Conservation (phyloP, 768 basidiomycete species). For the Ephemerocybe angulata region DNA sequence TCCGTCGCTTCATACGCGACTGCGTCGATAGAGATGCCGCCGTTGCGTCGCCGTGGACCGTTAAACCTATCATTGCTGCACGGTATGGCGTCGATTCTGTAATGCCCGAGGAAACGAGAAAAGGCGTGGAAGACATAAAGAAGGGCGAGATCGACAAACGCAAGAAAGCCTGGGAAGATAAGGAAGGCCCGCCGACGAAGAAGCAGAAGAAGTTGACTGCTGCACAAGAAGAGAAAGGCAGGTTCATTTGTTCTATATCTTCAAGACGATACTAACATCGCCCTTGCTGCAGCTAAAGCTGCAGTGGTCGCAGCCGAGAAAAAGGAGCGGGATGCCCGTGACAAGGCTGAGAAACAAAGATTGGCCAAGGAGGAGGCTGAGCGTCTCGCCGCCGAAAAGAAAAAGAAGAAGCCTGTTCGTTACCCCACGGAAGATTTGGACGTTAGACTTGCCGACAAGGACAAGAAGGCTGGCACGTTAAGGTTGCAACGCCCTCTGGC, state of each 20-base stretch:
- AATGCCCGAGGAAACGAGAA: slow-evolving; percentile 83
- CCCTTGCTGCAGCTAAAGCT: slow-evolving; percentile 11
- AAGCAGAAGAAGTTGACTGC: slow-evolving; percentile 77
- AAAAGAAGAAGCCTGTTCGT: slow-evolving; percentile 86
- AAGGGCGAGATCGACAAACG: slow-evolving; percentile 90
- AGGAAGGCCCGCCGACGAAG: slow-evolving; percentile 77
- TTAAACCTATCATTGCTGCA: slow-evolving; percentile 80
- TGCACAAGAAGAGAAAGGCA: slow-evolving; percentile 75
- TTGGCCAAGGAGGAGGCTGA: slow-evolving; percentile 69
- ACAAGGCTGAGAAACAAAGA: slow-evolving; percentile 64
- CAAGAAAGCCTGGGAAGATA: slow-evolving; percentile 87
- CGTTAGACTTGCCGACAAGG: slow-evolving; percentile 73
- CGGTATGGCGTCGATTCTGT: slow-evolving; percentile 81
- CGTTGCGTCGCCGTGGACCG: slow-evolving; percentile 93
- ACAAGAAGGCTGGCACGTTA: slow-evolving; percentile 69
- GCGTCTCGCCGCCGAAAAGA: slow-evolving; percentile 68
- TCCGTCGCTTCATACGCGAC: slow-evolving; percentile 93
- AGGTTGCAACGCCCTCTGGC: slow-evolving; percentile 64
- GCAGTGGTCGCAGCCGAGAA: slow-evolving; percentile 47
- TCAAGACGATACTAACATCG: slow-evolving; percentile 21
- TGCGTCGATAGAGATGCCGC: slow-evolving; percentile 91
- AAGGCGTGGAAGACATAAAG: slow-evolving; percentile 74
- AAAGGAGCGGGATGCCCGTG: slow-evolving; percentile 64
- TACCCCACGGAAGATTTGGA: slow-evolving; percentile 94
- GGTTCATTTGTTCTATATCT: slow-evolving; percentile 9